Evolutionary conservation across 116 monocot species (phyloP), one percentile per base, ranked within the genome.

Genomic region (Iris pallida): DNA sequence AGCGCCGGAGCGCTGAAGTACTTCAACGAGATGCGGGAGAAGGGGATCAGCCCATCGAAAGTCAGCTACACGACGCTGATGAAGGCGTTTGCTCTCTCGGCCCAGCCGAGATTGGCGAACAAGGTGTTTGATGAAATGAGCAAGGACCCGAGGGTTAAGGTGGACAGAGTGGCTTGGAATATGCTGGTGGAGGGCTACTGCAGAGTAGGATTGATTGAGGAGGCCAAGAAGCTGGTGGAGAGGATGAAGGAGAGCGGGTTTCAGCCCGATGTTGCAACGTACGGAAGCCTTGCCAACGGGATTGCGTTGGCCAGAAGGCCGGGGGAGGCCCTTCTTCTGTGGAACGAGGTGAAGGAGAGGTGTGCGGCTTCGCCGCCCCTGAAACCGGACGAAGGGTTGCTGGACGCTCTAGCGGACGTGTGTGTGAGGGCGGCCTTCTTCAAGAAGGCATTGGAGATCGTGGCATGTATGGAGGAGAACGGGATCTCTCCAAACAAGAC

Each of bases 401-500:
- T 97, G 16, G 90, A 74, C 17, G 75, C 92, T 3, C 64, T 97
- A 54, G 97, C 97, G 1, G 97, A 92, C 54, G 78, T 97, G 8
- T 97, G 97, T 41, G 90, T 97, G 45, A 75, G 87, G 49, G 83
- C 90, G 0, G 97, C 92, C 1, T 92, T 98, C 78, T 98, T 98
- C 61, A 87, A 69, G 78, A 98, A 90, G 84, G 85, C 97, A 3
- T 64, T 98, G 60, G 97, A 98, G 80, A 86, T 98, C n/a, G 97
- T 93, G 63, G 97, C 90, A 5, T 92, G 89, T 70, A 98, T 98
- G 97, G 97, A 97, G 90, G 97, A 97, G 73, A 83, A 85, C 48
- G 93, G 90, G 47, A 90, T 97, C 14, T 68, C 90, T 5, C 97
- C 97, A 14, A 93, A 98, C 62, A 98, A 88, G 80, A 80, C 85